These are phyloP conservation scores for Mycena venus DNA, from an alignment of 768 basidiomycete species.

Conservation along the genomic window DNA sequence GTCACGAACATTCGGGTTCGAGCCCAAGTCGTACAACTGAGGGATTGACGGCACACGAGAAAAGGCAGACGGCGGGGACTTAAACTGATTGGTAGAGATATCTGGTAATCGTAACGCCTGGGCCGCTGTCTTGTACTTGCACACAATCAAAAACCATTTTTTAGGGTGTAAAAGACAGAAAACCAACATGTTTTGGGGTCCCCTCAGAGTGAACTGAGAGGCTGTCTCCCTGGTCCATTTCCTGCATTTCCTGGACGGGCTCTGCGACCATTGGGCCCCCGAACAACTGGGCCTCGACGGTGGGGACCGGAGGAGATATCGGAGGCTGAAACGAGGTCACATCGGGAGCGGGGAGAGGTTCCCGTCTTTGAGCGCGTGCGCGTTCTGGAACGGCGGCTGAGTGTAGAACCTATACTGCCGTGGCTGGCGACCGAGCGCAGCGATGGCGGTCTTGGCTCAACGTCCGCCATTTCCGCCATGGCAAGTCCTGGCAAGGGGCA, in stretches of 20 bases:
- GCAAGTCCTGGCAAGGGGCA: too few species aligned
- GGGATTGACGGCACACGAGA: constrained; percentile 62
- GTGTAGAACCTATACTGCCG: constrained; percentile 61
- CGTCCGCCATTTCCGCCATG: not conserved
- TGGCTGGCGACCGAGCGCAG: constrained; percentile 64
- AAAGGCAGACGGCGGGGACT: constrained; percentile 57
- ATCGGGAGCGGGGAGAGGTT: constrained; percentile 23
- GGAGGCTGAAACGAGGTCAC: constrained; percentile 17
- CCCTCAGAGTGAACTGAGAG: constrained; percentile 17
- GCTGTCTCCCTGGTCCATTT: not conserved
- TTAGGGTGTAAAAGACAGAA: constrained; percentile 6
- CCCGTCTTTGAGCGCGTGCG: constrained; percentile 64
- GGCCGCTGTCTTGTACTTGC: constrained; percentile 50
- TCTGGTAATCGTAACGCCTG: constrained; percentile 46
- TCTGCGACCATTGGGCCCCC: constrained; percentile 16
- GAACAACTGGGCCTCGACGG: not conserved
- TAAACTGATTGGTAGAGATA: constrained; percentile 43
- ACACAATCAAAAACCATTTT: not conserved
- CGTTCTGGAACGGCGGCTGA: constrained; percentile 66
- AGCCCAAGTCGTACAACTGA: constrained; percentile 42
- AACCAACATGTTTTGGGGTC: constrained; percentile 53
- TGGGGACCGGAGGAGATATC: constrained; percentile 8
- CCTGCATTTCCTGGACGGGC: not conserved
- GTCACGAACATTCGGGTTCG: constrained; percentile 59
- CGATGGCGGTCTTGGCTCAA: constrained; percentile 40